These are phyloP conservation scores for Ceratocystis harringtonii DNA, from an alignment of 2,329 filamentous ascomycete genomes.

Conservation along the genomic window DNA sequence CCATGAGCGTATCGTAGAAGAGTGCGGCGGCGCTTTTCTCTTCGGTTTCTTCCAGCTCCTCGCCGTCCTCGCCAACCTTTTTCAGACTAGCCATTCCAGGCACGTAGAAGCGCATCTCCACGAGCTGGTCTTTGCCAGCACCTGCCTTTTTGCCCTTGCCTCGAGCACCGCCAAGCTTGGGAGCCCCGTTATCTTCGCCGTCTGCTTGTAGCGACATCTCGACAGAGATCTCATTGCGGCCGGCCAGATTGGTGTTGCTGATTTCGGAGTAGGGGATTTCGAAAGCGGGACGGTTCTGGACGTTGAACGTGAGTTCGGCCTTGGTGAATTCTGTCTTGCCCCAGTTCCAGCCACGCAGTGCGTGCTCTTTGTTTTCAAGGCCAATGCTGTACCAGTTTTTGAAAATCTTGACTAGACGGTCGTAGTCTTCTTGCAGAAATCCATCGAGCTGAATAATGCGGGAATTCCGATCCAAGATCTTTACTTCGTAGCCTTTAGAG, in stretches of 20 bases:
- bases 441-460: conserved; percentile 88
- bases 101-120: conserved; percentile 98
- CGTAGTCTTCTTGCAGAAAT: conserved; percentile 87
- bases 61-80: conserved; percentile 41
- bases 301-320: conserved; percentile 88
- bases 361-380: conserved; percentile 85
- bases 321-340: conserved; percentile 95
- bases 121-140: conserved; percentile 78
- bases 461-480: conserved; percentile 70
- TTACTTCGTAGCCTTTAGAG: conserved; percentile 82
- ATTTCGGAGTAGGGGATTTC: conserved; percentile 96
- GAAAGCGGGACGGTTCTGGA: conserved; percentile 90
- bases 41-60: conserved; percentile 54
- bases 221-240: conserved; percentile 93
- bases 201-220: conserved; percentile 72
- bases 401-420: conserved; percentile 81
- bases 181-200: conserved; percentile 55
- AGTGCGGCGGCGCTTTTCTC: conserved; percentile 91
- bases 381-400: conserved; percentile 96
- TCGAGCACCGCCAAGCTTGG: conserved; percentile 56
- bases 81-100: conserved; percentile 76
- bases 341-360: conserved; percentile 97
- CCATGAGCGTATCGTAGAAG: conserved; percentile 97
- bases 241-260: conserved; percentile 91
- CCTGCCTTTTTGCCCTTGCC: conserved; percentile 77